Evolutionary conservation across 257 asterid genomes (phyloP).

Genomic region (Ballota nigra): DNA sequence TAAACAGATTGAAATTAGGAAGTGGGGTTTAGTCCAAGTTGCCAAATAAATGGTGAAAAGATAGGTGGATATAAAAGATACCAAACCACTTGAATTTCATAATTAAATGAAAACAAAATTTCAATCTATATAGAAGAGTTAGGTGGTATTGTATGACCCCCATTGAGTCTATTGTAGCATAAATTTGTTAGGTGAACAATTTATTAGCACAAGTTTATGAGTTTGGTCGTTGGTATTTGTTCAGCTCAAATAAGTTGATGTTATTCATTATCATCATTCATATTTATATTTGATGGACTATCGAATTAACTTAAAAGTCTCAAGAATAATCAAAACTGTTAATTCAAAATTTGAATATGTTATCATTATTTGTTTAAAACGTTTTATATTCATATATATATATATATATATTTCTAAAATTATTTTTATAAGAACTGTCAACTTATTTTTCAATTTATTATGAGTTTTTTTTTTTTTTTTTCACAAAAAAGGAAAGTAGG

Average conservation of each 20-base stretch:
- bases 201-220: not conserved
- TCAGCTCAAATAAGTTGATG: not conserved
- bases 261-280: too few species aligned
- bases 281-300: too few species aligned
- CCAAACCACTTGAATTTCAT: not conserved
- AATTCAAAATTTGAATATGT: too few species aligned
- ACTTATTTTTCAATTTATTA: too few species aligned
- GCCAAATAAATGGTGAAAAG: not conserved
- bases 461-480: too few species aligned
- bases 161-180: not conserved
- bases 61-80: not conserved
- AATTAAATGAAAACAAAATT: not conserved
- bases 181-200: not conserved
- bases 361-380: too few species aligned
- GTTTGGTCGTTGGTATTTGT: not conserved
- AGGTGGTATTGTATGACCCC: constrained; percentile 4
- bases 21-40: not conserved
- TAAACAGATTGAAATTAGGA: not conserved
- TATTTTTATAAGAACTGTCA: too few species aligned
- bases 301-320: too few species aligned
- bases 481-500: too few species aligned
- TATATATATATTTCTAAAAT: too few species aligned
- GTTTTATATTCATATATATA: too few species aligned
- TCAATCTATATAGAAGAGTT: not conserved
- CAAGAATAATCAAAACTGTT: too few species aligned